phyloP scores from a whole-genome alignment of 2,329 filamentous ascomycete genomes.

The Amphichorda felina region DNA sequence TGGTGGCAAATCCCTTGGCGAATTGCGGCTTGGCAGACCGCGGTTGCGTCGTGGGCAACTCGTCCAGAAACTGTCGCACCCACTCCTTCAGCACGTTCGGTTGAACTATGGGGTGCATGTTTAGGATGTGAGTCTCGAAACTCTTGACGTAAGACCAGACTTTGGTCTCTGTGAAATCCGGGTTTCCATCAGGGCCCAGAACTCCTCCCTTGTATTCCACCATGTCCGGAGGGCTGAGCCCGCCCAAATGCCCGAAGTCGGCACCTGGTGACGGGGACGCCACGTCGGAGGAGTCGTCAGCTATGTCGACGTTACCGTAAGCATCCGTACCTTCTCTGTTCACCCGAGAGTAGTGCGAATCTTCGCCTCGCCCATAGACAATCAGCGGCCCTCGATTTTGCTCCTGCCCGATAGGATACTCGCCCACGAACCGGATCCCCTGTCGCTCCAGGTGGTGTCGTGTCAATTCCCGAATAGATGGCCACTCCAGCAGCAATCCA shows the following conservation, averaged over 20 bases:
- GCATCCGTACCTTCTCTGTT: conserved; percentile 25
- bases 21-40: conserved; percentile 12
- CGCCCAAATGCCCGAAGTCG: conserved; percentile 48
- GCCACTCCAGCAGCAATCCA: conserved; percentile 66
- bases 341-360: conserved; percentile 44
- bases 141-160: conserved; percentile 42
- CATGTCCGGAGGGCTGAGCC: conserved; percentile 30
- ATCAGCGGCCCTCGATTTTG: conserved; percentile 62
- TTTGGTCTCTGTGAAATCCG: conserved; percentile 38
- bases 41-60: conserved; percentile 21
- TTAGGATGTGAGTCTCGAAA: conserved; percentile 50
- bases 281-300: conserved; percentile 37
- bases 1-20: conserved; percentile 19
- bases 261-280: conserved; percentile 41
- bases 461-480: conserved; percentile 54
- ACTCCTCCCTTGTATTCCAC: conserved; percentile 24
- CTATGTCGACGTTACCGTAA: conserved; percentile 25
- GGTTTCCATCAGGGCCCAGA: conserved; percentile 31
- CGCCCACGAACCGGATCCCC: conserved; percentile 44
- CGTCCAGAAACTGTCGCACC: conserved; percentile 39
- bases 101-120: conserved; percentile 52
- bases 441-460: conserved; percentile 32
- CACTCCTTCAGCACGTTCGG: conserved; percentile 38
- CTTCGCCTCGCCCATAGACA: conserved; percentile 70
- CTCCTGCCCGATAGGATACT: conserved; percentile 69